Evolutionary conservation across 768 basidiomycete genomes (phyloP).

Genomic region (Phlegmacium glaucopus): DNA sequence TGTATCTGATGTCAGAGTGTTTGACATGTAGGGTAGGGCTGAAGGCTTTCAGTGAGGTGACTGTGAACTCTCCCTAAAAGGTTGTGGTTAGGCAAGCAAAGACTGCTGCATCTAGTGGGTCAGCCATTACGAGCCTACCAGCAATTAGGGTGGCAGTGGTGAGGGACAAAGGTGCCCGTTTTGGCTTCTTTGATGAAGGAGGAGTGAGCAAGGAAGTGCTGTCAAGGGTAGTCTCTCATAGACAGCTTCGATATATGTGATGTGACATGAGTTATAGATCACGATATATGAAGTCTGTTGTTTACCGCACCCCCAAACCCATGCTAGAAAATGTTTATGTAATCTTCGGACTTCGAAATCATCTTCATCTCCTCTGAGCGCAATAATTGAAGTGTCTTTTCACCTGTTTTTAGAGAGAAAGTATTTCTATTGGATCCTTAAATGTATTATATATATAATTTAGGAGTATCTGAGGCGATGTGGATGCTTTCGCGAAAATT

Average conservation of each 20-base stretch:
- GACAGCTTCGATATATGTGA: no score
- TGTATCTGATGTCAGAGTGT: not conserved
- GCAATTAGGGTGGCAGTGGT: not conserved
- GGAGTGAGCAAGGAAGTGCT: conserved; percentile 3
- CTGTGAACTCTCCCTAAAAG: conserved; percentile 22
- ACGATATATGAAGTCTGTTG: no score
- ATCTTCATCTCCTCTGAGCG: no score
- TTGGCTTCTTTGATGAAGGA: conserved; percentile 3
- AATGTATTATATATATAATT: no score
- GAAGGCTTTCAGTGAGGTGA: conserved; percentile 13
- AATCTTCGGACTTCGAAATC: no score
- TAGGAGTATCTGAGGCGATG: no score
- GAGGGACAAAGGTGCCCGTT: conserved; percentile 2
- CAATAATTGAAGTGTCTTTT: no score
- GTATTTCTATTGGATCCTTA: not conserved
- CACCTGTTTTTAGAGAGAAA: not conserved
- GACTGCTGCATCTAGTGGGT: conserved; percentile 15
- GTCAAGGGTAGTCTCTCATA: no score
- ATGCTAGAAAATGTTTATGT: no score
- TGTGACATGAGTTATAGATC: no score
- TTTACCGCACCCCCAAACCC: no score
- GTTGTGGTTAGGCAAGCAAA: conserved; percentile 17
- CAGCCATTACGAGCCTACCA: conserved; percentile 5
- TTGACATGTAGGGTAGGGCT: conserved; percentile 5
- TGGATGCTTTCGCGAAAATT: no score